A percentile compares a stretch with the other conserved stretches of the same genome.
These are phyloP conservation scores for Alternaria rosae DNA, from an alignment of 2,329 filamentous ascomycete species.

Conservation along the genomic window DNA sequence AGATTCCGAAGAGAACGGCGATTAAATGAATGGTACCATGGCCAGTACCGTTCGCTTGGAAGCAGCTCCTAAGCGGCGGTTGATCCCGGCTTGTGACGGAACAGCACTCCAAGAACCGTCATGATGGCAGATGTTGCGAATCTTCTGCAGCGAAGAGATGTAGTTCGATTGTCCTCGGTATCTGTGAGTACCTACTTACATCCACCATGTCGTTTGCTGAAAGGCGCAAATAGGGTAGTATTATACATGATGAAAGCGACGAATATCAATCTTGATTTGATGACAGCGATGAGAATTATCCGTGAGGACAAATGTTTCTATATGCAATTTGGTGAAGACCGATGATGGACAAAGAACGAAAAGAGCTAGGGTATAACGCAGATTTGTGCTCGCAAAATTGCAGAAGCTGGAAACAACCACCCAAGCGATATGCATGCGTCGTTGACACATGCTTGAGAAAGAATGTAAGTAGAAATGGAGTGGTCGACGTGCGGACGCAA, in stretches of 20 bases:
- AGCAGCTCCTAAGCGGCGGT: neutral
- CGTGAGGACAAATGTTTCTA: slow-evolving; percentile 26
- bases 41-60: neutral
- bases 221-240: slow-evolving; percentile 9
- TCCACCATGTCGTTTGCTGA: neutral
- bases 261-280: neutral
- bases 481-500: neutral
- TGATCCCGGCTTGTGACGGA: neutral
- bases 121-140: neutral
- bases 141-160: neutral
- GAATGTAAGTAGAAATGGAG: neutral
- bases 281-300: slow-evolving; percentile 11
- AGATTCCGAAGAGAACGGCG: neutral
- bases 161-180: neutral
- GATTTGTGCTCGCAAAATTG: slow-evolving; percentile 11
- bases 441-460: neutral
- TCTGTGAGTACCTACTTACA: neutral
- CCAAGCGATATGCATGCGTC: slow-evolving; percentile 5
- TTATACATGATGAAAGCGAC: slow-evolving; percentile 6
- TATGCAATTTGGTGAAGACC: slow-evolving; percentile 9
- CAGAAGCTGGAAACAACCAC: slow-evolving; percentile 11
- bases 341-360: neutral
- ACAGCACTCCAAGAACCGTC: neutral
- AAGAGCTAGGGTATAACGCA: slow-evolving; percentile 25
- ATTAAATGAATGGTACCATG: neutral